Evolutionary conservation across 805 yeast genomes (phyloP).

Genomic region (Nakazawaea peltata): DNA sequence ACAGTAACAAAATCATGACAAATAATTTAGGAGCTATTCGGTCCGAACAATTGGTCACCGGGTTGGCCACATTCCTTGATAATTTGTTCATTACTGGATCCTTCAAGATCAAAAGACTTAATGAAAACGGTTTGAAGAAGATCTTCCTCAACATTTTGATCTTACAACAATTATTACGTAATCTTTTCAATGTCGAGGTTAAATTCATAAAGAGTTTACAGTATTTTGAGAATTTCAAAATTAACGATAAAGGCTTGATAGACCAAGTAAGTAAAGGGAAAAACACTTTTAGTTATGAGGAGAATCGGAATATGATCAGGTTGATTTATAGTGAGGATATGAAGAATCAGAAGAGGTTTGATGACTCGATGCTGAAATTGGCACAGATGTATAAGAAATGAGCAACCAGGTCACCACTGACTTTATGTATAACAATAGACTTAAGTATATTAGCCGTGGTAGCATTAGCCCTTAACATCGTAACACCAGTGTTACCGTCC

Average conservation of each 20-base stretch:
- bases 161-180: conserved; percentile 61
- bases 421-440: not conserved
- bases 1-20: conserved; percentile 32
- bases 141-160: conserved; percentile 55
- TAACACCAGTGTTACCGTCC: too few species aligned
- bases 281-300: conserved; percentile 31
- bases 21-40: not conserved
- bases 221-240: conserved; percentile 50
- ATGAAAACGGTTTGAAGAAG: conserved; percentile 50
- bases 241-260: conserved; percentile 37
- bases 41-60: conserved; percentile 18
- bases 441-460: too few species aligned
- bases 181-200: conserved; percentile 34
- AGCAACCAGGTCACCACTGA: not conserved
- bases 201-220: conserved; percentile 43
- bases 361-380: conserved; percentile 2
- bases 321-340: conserved; percentile 38
- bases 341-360: conserved; percentile 4
- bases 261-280: conserved; percentile 29
- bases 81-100: conserved; percentile 45
- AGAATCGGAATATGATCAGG: conserved; percentile 42
- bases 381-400: conserved; percentile 1
- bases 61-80: conserved; percentile 45
- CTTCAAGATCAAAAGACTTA: conserved; percentile 38
- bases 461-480: too few species aligned